These are phyloP conservation scores for Lentinula edodes DNA, from an alignment of 768 basidiomycete species.

Conservation along the genomic window DNA sequence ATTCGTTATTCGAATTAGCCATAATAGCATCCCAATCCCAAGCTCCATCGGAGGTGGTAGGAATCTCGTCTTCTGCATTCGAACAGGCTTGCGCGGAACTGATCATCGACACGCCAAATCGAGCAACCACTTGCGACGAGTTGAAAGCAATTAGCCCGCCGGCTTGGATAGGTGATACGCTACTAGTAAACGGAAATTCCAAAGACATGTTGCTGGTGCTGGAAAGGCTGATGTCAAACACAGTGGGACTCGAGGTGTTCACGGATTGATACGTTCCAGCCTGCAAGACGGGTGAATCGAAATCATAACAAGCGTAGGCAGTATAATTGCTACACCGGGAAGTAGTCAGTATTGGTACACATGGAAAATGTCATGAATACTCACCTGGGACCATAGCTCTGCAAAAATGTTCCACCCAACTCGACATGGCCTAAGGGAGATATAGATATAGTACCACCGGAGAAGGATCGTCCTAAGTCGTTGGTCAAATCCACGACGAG, in stretches of 20 bases:
- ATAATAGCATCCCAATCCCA: slow-evolving; percentile 42
- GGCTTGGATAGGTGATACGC: slow-evolving; percentile 34
- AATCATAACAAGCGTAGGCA: slow-evolving; percentile 44
- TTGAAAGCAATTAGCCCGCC: slow-evolving; percentile 40
- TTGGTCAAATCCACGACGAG: slow-evolving; percentile 43
- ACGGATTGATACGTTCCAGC: slow-evolving; percentile 36
- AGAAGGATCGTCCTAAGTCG: slow-evolving; percentile 41
- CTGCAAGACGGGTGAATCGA: slow-evolving; percentile 32
- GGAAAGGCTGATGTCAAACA: slow-evolving; percentile 26
- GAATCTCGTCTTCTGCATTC: slow-evolving; percentile 54
- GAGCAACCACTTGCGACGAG: slow-evolving; percentile 33
- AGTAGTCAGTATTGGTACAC: slow-evolving; percentile 31
- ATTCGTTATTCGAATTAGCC: slow-evolving; percentile 28
- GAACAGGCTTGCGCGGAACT: slow-evolving; percentile 48
- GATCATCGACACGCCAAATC: slow-evolving; percentile 55
- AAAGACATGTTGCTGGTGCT: slow-evolving; percentile 19
- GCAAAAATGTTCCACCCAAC: slow-evolving; percentile 38
- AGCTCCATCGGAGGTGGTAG: slow-evolving; percentile 8
- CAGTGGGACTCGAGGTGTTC: slow-evolving; percentile 25
- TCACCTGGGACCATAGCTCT: slow-evolving; percentile 16
- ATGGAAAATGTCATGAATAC: neutral
- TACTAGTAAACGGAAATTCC: slow-evolving; percentile 30
- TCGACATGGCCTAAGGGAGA: slow-evolving; percentile 27
- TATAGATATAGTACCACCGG: slow-evolving; percentile 35
- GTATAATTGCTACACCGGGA: slow-evolving; percentile 34